phyloP scores from a whole-genome alignment of 2,329 filamentous ascomycete species.

The Ploettnerulaceae sp. region DNA sequence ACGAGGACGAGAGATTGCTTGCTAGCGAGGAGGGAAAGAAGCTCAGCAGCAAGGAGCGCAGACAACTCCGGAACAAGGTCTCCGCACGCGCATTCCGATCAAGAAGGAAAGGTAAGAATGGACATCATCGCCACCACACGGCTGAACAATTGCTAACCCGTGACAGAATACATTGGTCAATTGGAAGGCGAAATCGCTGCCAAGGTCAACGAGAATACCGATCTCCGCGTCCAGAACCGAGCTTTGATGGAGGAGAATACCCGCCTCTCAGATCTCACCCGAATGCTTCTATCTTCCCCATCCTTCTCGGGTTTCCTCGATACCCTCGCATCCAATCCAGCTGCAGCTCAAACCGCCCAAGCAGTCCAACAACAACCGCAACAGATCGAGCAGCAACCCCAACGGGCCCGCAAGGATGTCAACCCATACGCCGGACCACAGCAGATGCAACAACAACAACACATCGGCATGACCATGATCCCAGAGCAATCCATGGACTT shows the following conservation, averaged over 20 bases:
- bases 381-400: slow-evolving; percentile 36
- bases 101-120: slow-evolving; percentile 82
- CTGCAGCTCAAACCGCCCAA: slow-evolving; percentile 37
- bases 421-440: slow-evolving; percentile 53
- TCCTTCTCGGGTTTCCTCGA: slow-evolving; percentile 80
- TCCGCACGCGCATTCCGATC: slow-evolving; percentile 96
- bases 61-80: slow-evolving; percentile 98
- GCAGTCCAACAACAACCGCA: slow-evolving; percentile 35
- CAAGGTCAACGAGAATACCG: slow-evolving; percentile 78
- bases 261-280: slow-evolving; percentile 71
- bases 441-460: slow-evolving; percentile 48
- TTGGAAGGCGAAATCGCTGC: slow-evolving; percentile 83
- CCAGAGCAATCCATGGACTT: slow-evolving; percentile 72
- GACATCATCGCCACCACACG: neutral
- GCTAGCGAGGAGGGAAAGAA: slow-evolving; percentile 99
- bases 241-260: slow-evolving; percentile 81
- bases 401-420: slow-evolving; percentile 58
- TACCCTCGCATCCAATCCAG: slow-evolving; percentile 58
- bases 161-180: slow-evolving; percentile 90
- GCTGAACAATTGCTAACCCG: slow-evolving; percentile 43
- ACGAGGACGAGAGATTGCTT: slow-evolving; percentile 88
- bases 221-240: slow-evolving; percentile 75
- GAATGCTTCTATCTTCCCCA: slow-evolving; percentile 73
- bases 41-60: slow-evolving; percentile 93
- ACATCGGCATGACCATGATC: slow-evolving; percentile 77